Evolutionary conservation across 345 rosid species (phyloP), one percentile per base, ranked within the genome.

Genomic region (Linum usitatissimum): DNA sequence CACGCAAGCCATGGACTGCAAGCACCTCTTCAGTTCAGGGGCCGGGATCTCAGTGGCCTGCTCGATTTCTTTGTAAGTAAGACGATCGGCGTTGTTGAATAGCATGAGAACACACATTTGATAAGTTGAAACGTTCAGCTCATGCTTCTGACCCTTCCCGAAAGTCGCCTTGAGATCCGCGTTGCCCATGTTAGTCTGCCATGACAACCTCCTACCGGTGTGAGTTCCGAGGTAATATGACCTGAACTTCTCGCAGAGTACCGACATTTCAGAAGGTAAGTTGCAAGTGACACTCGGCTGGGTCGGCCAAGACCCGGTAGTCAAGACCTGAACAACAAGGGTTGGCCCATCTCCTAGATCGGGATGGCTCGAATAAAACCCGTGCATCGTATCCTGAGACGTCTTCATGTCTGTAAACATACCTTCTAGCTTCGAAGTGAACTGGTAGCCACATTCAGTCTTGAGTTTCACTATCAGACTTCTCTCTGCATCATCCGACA

Each of bases 331-430:
- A 64, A 93, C 99, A 64, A 82, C 83, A 60, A 93, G 80, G 31
- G 91, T 87, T 19, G 90, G 96, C 64, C 96, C 91, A 23, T 93
- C 99, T 6, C 81, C 84, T 40, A 86, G 82, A 79, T 90, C 96
- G 0, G 90, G 87, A 56, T 84, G 91, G 73, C 83, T 72, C 6
- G 83, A 60, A 61, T 84, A 80, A 70, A 90, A 93, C 56, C 85
- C 94, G 21, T 78, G 90, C 91, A 90, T 90, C 9, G 97, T 90
- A 66, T 93, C 99, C 74, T 84, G 91, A 58, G 99, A 90, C 55
- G 99, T 93, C 78, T 87, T 93, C 99, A 93, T 93, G 78, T 93
- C 99, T 0, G 99, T 90, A 66, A 93, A 93, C 99, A 93, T 93
- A 55, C 99, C 97, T 80, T 93, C 99, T 42, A 93, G 71, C 73